Evolutionary conservation across 148 eudicot genomes (phyloP).

Genomic region (Rhododendron williamsianum): DNA sequence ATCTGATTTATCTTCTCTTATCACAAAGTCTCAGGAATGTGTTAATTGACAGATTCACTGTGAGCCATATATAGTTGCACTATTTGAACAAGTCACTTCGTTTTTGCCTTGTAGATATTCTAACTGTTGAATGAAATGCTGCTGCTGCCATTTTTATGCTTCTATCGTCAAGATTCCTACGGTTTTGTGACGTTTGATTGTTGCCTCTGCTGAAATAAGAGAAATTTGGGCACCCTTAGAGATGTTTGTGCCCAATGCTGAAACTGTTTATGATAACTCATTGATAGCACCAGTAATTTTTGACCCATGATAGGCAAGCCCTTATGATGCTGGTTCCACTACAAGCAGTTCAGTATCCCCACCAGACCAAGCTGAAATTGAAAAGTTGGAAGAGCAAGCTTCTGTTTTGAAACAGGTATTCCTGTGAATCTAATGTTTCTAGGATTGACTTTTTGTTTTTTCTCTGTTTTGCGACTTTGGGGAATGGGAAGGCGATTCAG

Average conservation of each 20-base stretch:
- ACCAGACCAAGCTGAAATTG: conserved; percentile 51
- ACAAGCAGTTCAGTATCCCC: conserved; percentile 31
- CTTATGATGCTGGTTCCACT: conserved; percentile 31
- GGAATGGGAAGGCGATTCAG: not conserved
- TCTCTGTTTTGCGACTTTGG: not conserved
- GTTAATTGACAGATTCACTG: not conserved
- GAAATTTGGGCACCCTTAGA: not conserved
- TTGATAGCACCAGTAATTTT: not conserved
- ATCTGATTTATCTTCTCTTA: not conserved
- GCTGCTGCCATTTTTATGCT: not conserved
- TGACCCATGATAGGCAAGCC: conserved; percentile 22
- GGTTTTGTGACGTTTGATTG: not conserved
- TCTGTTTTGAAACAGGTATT: conserved; percentile 56
- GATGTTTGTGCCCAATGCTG: not conserved
- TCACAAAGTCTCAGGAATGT: not conserved
- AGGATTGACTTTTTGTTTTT: not conserved
- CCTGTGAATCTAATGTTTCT: not conserved
- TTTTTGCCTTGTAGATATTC: not conserved
- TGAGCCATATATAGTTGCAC: not conserved
- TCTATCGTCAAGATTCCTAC: not conserved
- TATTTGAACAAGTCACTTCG: not conserved
- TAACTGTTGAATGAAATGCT: not conserved
- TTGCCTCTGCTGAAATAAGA: not conserved
- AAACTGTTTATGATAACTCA: not conserved
- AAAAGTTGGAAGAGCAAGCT: conserved; percentile 61